Evolutionary conservation across 1,284 basidiomycete genomes (phyloP), one percentile per base, ranked within the genome.

Genomic region (Ceratobasidium sp.): DNA sequence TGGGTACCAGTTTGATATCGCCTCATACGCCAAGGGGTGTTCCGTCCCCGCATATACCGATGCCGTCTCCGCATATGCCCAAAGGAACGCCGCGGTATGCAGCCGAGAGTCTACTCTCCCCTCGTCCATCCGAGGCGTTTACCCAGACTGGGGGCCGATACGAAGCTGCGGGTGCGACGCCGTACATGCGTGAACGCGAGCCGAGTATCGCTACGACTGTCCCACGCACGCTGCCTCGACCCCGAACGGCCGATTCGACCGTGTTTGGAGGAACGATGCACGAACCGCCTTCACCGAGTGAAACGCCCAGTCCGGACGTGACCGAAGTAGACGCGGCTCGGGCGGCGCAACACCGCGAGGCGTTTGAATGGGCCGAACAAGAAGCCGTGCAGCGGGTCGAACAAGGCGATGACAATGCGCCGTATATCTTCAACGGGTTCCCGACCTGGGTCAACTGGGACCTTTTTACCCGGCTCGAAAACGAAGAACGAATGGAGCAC

Each of bases 361-460:
- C 33, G 1, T 33, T 33, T 33, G 33, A 33, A 4, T 33, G 33
- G 33, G 33, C 33, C 4, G 33, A 33, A 33, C 33, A 33, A 33
- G 33, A 33, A 4, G 33, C 33, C 33, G 33, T 33, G n/a, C n/a
- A n/a, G n/a, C n/a, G n/a, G n/a, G 1, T 33, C 4, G 33, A 33
- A 4, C 33, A 33, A 33, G 33, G 33, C 1, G 33, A 33, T 4
- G 33, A 33, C 33, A 33, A 4, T 4, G 33, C 33, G 33, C 33
- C 33, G 33, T 74, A 74, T 28, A 74, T 74, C 4, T 74, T 65
- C 61, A 74, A 74, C 40, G 71, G 71, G 1, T 74, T 74, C 71
- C 71, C 71, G 44, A 74, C 42, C 12, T 74, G 71, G 71, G 59
- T 74, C 59, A 74, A 74, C 48, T 74, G 71, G 71, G 71, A 74